These are phyloP conservation scores for Moesziomyces antarcticus DNA, from an alignment of 1,284 basidiomycete species.

Conservation along the genomic window DNA sequence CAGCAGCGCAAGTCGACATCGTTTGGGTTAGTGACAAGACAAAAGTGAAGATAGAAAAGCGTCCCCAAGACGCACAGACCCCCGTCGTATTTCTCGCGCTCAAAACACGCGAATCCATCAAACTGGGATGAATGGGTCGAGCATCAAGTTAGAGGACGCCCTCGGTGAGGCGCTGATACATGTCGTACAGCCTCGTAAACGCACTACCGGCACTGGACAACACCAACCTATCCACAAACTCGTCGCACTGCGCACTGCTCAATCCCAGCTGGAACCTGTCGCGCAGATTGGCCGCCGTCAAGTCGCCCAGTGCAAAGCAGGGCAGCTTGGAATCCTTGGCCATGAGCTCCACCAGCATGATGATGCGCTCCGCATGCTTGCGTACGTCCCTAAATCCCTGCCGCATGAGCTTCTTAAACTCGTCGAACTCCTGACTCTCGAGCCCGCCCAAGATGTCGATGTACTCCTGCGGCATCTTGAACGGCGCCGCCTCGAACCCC, in stretches of 20 bases:
- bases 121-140: too few relatives aligned
- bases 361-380: slow-evolving; percentile 96
- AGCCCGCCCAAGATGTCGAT: slow-evolving; percentile 94
- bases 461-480: slow-evolving; percentile 96
- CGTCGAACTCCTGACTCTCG: slow-evolving; percentile 79
- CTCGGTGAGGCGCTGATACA: slow-evolving; percentile 63
- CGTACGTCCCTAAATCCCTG: slow-evolving; percentile 92
- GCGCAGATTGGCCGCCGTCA: slow-evolving; percentile 83
- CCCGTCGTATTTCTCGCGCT: too few relatives aligned
- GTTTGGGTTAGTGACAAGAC: too few relatives aligned
- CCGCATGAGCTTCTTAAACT: slow-evolving; percentile 88
- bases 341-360: slow-evolving; percentile 96
- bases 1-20: too few relatives aligned
- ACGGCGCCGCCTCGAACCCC: slow-evolving; percentile 97
- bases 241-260: slow-evolving; percentile 85
- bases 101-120: too few relatives aligned
- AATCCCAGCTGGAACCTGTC: slow-evolving; percentile 93
- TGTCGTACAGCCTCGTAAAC: slow-evolving; percentile 67
- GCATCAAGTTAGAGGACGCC: too few relatives aligned
- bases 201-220: slow-evolving; percentile 59
- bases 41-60: too few relatives aligned
- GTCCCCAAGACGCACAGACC: too few relatives aligned
- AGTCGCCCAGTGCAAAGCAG: slow-evolving; percentile 90
- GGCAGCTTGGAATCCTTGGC: slow-evolving; percentile 94
- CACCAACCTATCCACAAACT: slow-evolving; percentile 75